phyloP scores from a whole-genome alignment of 257 asterid species.

The Nicotiana tomentosiformis region DNA sequence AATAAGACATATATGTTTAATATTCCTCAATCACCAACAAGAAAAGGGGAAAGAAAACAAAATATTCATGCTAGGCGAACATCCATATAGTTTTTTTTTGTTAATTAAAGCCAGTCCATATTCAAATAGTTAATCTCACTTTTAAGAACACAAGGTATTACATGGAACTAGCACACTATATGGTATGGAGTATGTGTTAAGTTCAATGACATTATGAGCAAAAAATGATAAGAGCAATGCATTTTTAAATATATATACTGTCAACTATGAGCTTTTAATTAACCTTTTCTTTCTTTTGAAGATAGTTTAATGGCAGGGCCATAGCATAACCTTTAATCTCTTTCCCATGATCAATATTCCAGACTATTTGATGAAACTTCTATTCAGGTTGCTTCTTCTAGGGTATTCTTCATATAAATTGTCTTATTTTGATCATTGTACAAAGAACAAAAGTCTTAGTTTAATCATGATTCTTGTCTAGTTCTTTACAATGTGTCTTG shows the following conservation, averaged over 20 bases:
- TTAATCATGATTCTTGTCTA: constrained; percentile 8
- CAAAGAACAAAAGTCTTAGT: not conserved
- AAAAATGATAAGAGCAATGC: not conserved
- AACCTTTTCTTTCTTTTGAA: not conserved
- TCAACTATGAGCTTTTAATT: not conserved
- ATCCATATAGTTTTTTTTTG: not conserved
- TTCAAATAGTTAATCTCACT: not conserved
- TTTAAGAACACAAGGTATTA: not conserved
- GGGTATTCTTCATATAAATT: not conserved
- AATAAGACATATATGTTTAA: not conserved
- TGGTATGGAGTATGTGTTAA: not conserved
- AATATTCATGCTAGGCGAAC: not conserved
- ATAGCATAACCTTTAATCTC: too few species aligned
- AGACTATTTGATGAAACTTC: not conserved
- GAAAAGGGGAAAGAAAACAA: not conserved
- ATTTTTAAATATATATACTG: not conserved
- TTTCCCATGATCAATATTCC: not conserved
- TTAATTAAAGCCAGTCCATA: not conserved
- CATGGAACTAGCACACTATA: too few species aligned
- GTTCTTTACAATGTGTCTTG: not conserved
- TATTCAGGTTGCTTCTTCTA: constrained; percentile 15
- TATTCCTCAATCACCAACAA: not conserved
- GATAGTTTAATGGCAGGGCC: not conserved
- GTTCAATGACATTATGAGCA: not conserved
- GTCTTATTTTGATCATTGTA: not conserved